Evolutionary conservation across 2,329 filamentous ascomycete species (phyloP).

Genomic region (Bipolaris victoriae): DNA sequence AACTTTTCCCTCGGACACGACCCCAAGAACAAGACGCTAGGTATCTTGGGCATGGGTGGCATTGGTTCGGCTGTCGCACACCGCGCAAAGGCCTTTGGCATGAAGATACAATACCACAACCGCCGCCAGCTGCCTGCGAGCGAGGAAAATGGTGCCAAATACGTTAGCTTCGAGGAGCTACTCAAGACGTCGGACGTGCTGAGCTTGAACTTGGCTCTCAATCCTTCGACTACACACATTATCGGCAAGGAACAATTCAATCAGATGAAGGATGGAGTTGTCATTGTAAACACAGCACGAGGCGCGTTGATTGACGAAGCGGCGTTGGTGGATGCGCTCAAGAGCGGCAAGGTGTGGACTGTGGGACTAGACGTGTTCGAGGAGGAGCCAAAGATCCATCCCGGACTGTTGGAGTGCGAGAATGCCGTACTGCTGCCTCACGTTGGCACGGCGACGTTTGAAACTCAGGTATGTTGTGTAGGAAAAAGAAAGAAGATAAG

Average conservation of each 20-base stretch:
- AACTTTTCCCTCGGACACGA: constrained; percentile 59
- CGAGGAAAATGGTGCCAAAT: constrained; percentile 55
- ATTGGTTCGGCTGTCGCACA: constrained; percentile 60
- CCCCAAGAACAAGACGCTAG: constrained; percentile 60
- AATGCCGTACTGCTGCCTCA: constrained; percentile 64
- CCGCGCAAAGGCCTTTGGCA: constrained; percentile 61
- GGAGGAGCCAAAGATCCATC: constrained; percentile 61
- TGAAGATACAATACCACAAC: constrained; percentile 66
- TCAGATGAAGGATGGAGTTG: constrained; percentile 61
- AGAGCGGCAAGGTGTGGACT: constrained; percentile 61
- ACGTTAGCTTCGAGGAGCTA: constrained; percentile 63
- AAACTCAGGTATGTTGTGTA: constrained; percentile 57
- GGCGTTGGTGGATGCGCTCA: constrained; percentile 60
- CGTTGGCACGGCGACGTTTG: constrained; percentile 65
- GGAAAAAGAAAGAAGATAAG: neutral
- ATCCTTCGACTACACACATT: constrained; percentile 58
- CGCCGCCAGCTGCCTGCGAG: constrained; percentile 48
- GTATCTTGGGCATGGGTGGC: constrained; percentile 66
- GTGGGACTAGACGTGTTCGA: constrained; percentile 65
- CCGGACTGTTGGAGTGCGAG: constrained; percentile 56
- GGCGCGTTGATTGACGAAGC: constrained; percentile 64
- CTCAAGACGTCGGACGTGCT: constrained; percentile 61
- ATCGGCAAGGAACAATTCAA: constrained; percentile 59
- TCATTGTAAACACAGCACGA: constrained; percentile 65
- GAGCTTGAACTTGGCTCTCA: constrained; percentile 61